Evolutionary conservation across 2,329 filamentous ascomycete genomes (phyloP).

Genomic region (Fusarium longipes): DNA sequence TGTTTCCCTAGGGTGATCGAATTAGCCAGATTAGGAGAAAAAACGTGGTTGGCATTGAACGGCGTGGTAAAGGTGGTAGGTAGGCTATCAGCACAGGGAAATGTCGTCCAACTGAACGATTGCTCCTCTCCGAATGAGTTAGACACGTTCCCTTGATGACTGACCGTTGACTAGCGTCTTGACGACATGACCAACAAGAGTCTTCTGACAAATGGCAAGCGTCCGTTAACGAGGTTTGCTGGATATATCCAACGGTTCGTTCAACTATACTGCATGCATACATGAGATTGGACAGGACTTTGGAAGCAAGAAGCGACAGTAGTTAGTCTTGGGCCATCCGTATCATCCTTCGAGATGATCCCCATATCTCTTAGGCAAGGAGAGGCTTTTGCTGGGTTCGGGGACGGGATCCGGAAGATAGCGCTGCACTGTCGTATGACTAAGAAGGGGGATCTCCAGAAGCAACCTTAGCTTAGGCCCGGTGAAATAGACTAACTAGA

Average conservation of each 20-base stretch:
- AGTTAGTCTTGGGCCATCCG: conserved; percentile 11
- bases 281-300: neutral
- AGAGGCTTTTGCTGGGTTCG: conserved; percentile 2
- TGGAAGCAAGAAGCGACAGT: conserved; percentile 12
- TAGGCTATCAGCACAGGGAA: neutral
- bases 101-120: neutral
- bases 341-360: conserved; percentile 7
- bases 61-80: neutral
- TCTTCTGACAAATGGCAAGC: conserved; percentile 8
- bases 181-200: neutral
- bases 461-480: neutral
- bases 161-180: conserved; percentile 8
- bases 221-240: conserved; percentile 11
- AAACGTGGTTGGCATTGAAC: conserved; percentile 1
- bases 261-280: conserved; percentile 10
- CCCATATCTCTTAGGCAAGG: conserved; percentile 5
- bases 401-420: conserved; percentile 6
- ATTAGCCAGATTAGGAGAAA: neutral
- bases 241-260: conserved; percentile 12
- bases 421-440: neutral
- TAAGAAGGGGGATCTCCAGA: neutral
- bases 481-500: neutral
- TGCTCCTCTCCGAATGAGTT: neutral
- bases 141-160: neutral
- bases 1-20: neutral